Conservation (phyloP, 148 eudicot genomes). For the Cornus kousa region DNA sequence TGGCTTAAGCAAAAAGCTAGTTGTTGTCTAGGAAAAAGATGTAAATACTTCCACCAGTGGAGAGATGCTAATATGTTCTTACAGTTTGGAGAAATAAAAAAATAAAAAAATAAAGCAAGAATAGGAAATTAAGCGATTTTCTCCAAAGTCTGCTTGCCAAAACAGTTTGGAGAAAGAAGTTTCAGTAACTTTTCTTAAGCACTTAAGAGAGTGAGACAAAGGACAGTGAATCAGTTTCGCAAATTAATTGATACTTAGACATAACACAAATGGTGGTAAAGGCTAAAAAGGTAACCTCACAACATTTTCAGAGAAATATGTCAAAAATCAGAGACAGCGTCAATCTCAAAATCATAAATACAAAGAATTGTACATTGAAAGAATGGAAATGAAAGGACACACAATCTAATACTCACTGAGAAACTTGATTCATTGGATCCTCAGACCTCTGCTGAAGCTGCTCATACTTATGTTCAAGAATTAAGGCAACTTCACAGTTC, state of each 20-base stretch:
- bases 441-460: constrained; percentile 68
- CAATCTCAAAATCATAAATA: background rate
- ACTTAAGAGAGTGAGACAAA: background rate
- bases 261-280: background rate
- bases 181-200: background rate
- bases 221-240: background rate
- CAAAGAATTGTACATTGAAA: background rate
- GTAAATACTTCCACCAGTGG: too few species aligned
- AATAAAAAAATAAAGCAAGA: too few species aligned
- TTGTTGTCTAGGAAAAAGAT: too few species aligned
- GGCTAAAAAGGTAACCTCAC: background rate
- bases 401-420: constrained; percentile 37
- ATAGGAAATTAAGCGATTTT: too few species aligned
- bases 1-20: too few species aligned
- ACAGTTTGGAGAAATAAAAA: too few species aligned
- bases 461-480: constrained; percentile 65
- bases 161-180: too few species aligned
- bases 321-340: background rate
- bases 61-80: background rate
- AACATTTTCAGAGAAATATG: background rate
- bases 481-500: constrained; percentile 77
- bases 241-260: background rate
- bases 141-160: too few species aligned
- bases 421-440: constrained; percentile 61
- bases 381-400: background rate